Evolutionary conservation across 805 yeast species (phyloP).

Genomic region (Pichia nanzhaoensis): DNA sequence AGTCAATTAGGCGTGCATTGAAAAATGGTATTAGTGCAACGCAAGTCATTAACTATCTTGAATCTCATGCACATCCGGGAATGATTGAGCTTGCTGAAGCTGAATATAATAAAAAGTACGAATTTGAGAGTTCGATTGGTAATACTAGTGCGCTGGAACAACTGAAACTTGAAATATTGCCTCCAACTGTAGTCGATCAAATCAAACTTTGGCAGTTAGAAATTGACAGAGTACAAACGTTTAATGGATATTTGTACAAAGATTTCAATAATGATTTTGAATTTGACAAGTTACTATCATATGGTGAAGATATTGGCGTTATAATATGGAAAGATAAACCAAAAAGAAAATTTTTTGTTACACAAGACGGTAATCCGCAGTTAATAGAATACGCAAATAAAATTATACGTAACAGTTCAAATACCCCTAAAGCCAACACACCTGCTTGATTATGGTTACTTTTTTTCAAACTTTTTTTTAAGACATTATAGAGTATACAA

Average conservation of each 20-base stretch:
- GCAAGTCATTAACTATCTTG: constrained; percentile 83
- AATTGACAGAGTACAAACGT: constrained; percentile 81
- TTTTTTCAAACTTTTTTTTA: not conserved
- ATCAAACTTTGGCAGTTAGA: constrained; percentile 95
- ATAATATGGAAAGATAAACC: constrained; percentile 76
- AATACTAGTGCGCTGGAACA: constrained; percentile 34
- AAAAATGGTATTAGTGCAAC: constrained; percentile 89
- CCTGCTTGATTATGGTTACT: constrained; percentile 1
- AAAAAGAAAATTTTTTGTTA: constrained; percentile 74
- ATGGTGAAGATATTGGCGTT: constrained; percentile 89
- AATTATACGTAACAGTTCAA: constrained; percentile 29
- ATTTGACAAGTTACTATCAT: constrained; percentile 60
- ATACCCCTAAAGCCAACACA: constrained; percentile 10
- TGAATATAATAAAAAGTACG: constrained; percentile 56
- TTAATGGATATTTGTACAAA: constrained; percentile 80
- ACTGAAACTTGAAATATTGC: constrained; percentile 57
- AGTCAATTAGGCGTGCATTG: constrained; percentile 79
- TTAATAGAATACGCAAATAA: constrained; percentile 88
- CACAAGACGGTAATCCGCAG: constrained; percentile 78
- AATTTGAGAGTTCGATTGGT: constrained; percentile 46
- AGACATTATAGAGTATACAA: not conserved
- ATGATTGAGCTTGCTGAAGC: constrained; percentile 74
- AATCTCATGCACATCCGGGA: constrained; percentile 91
- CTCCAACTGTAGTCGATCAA: constrained; percentile 97
- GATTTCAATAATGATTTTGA: constrained; percentile 78